Percentiles rank a stretch among this genome's conserved stretches.
Conservation (phyloP, 768 basidiomycete species). For the Lactifluus piperatus region DNA sequence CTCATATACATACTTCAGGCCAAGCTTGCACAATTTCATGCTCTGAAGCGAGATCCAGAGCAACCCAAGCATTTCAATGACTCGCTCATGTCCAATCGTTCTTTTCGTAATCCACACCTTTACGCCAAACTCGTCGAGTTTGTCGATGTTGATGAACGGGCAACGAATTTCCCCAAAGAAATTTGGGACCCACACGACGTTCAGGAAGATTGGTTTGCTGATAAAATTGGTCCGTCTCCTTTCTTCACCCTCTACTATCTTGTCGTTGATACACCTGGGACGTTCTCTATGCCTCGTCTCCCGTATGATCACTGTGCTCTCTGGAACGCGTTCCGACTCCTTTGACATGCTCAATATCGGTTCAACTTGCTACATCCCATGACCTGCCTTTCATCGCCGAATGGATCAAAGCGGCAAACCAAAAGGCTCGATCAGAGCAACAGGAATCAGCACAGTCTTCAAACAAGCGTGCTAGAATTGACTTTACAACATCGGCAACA, state of each 20-base stretch:
- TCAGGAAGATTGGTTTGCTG: conserved; percentile 63
- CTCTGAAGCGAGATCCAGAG: conserved; percentile 51
- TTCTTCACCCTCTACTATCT: not conserved
- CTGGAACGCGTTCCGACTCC: not conserved
- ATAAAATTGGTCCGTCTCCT: conserved; percentile 58
- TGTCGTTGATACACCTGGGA: not conserved
- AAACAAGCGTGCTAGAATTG: conserved; percentile 36
- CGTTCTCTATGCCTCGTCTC: not conserved
- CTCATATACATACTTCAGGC: conserved; percentile 35
- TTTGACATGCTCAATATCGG: not conserved
- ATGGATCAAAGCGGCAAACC: conserved; percentile 30
- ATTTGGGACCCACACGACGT: conserved; percentile 70
- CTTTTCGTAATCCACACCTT: conserved; percentile 95
- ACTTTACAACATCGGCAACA: conserved; percentile 31
- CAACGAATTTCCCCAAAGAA: conserved; percentile 67
- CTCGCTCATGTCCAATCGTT: conserved; percentile 83
- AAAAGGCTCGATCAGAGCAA: conserved; percentile 36
- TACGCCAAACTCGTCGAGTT: conserved; percentile 94
- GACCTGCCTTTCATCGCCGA: not conserved
- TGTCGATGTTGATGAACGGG: conserved; percentile 80
- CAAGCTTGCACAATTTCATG: conserved; percentile 73
- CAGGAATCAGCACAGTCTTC: conserved; percentile 26
- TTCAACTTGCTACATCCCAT: not conserved
- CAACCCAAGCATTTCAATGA: conserved; percentile 91
- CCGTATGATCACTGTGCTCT: not conserved